Base-by-base conservation (phyloP, 2,329 filamentous ascomycete genomes). In the Ceratocystis destructans region DNA sequence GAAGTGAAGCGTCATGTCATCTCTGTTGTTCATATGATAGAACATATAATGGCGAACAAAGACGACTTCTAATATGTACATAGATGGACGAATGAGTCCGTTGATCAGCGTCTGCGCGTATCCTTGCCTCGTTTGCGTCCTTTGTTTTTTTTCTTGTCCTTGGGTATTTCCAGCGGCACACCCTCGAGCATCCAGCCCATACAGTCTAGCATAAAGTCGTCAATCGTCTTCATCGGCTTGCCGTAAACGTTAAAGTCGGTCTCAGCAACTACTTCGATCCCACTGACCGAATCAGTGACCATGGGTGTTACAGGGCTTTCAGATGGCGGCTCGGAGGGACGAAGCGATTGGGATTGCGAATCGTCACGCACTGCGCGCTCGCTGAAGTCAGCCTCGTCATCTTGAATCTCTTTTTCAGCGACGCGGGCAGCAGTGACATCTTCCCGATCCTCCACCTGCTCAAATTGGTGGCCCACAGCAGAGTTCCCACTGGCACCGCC, bases 361-460 rank as follows among this genome's bases (percentile, higher is more conserved):
- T n/a, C 61, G 72, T 69, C 31, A 67, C 70, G 5, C 71, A 71
- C 10, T 71, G 72, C 57, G 3, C 64, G 48, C 71, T 92, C 89
- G 2, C 85, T 85, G 70, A 96, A 96, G 72, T 96, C 91, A 3
- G 85, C 89, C 59, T 92, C 90, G 70, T 96, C 90, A 28, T 89
- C 87, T 71, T 90, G 85, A 61, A 94, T 87, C 74, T 99, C 94
- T 72, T 89, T 94, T 73, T 95, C 88, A 0, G 94, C 94, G 8
- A 88, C 83, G 64, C 89, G 87, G 1, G 94, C 94, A 0, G 94
- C 94, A 31, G 86, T 86, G 15, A 93, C 89, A 73, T 99, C 94
- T 73, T 99, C 94, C 61, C 84, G 84, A 71, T 99, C 94, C 75
- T 99, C 94, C 0, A 91, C 93, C 70, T 90, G 88, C 71, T 95